Base-by-base conservation (phyloP, 169 alveolate species). In the Hammondia hammondi region DNA sequence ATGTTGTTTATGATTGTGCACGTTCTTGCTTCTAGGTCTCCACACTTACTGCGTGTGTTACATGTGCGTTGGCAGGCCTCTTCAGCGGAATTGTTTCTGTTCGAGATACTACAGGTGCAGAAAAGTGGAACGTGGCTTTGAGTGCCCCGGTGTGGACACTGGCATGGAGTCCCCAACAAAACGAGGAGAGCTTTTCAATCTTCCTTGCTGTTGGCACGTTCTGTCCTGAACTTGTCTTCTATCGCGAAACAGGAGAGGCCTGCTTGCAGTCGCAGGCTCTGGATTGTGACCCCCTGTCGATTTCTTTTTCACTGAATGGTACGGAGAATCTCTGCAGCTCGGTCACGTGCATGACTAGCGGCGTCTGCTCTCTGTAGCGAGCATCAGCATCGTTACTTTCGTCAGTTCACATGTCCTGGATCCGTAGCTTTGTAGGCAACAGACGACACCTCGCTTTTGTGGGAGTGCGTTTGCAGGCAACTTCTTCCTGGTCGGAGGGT, bases 191-290 rank as follows among this genome's bases (percentile, higher is more conserved):
- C 91, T 19, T 43, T 37, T 46, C 81, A 37, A 17, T 91, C 81
- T 61, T 96, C 46, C 97, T 97, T 32, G 97, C 96, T 48, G 98
- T 98, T 19, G 98, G 98, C n/a, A 97, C 98, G 52, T 97, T 98
- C 98, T 98, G 97, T 93, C 96, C 97, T 85, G 97, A 97, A 24
- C 94, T 98, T 27, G 91, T 97, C 93, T 95, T 97, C 56, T 96
- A 97, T 90, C 98, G 97, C 93, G 92, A 71, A 27, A 77, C 91
- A 43, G 98, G 97, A 52, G 91, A 96, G 71, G 94, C 95, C 91
- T 85, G 94, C 37, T 96, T 97, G 14, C 35, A 71, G 72, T 96
- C 97, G 46, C 95, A 96, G 81, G 96, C 97, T 46, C 96, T 98
- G 29, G 96, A 96, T 43, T 97, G 95, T 93, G 98, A 98, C 95